Evolutionary conservation across 2,329 filamentous ascomycete genomes (phyloP).

Genomic region (Sporothrix curviconia): DNA sequence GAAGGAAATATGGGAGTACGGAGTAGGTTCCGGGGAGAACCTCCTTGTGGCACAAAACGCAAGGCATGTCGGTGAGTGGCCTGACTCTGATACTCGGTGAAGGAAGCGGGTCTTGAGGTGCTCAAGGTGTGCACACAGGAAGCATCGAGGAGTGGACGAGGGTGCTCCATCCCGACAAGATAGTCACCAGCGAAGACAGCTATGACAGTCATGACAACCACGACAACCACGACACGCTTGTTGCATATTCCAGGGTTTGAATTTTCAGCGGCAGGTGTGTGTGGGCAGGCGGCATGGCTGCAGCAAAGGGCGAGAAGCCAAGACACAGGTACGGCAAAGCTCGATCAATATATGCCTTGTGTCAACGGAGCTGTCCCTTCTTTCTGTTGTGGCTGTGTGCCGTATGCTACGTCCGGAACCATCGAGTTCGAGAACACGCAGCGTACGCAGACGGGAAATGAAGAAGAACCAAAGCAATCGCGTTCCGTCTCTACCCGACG

Average conservation of each 20-base stretch:
- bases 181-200: too few relatives aligned
- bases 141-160: background rate
- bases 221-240: too few relatives aligned
- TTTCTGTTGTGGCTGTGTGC: background rate
- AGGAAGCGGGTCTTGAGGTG: background rate
- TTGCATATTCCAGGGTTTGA: background rate
- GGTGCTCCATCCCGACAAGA: too few relatives aligned
- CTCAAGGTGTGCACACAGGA: constrained; percentile 4
- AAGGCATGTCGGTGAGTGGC: background rate
- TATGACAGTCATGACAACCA: too few relatives aligned
- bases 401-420: background rate
- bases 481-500: background rate
- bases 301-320: background rate
- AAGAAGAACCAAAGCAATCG: too few relatives aligned
- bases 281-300: background rate
- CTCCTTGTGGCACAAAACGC: background rate
- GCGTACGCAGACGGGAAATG: background rate
- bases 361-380: background rate
- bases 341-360: background rate
- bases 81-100: constrained; percentile 7
- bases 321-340: background rate
- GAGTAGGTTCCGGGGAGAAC: too few relatives aligned
- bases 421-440: background rate
- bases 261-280: background rate
- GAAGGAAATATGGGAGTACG: background rate